These are phyloP conservation scores for Solanum pinnatisectum DNA, from an alignment of 257 asterid species.

Conservation along the genomic window DNA sequence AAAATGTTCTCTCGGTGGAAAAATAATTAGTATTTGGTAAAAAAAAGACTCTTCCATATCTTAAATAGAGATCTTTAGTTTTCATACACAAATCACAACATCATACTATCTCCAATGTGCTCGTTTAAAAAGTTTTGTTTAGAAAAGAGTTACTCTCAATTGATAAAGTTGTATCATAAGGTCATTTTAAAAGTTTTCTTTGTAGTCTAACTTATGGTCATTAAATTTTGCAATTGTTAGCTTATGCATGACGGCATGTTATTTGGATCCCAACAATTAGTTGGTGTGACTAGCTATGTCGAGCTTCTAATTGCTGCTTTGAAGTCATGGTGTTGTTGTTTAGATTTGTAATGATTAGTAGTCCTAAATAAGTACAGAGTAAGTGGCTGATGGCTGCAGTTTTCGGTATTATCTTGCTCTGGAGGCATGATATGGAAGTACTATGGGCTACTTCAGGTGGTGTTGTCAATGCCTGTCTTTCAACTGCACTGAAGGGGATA, in stretches of 20 bases:
- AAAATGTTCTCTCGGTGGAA: no score
- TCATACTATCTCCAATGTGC: no score
- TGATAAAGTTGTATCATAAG: neutral
- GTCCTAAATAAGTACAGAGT: conserved; percentile 43
- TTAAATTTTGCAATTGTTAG: neutral
- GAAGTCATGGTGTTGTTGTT: neutral
- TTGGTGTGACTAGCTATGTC: neutral
- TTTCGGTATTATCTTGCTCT: conserved; percentile 27
- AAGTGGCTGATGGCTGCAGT: conserved; percentile 47
- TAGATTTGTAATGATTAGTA: neutral
- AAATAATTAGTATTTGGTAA: no score
- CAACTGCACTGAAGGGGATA: conserved; percentile 34
- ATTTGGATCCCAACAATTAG: neutral
- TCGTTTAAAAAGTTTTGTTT: neutral
- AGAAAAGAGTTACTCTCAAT: neutral
- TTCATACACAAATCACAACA: no score
- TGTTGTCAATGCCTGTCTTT: conserved; percentile 20
- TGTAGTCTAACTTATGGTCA: neutral
- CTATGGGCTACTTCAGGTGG: conserved; percentile 66
- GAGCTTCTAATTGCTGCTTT: neutral
- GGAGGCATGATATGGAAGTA: conserved; percentile 68
- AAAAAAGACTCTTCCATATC: no score
- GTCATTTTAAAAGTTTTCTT: no score
- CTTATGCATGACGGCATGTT: neutral
- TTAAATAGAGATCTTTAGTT: no score